A percentile compares a stretch with the other conserved stretches of the same genome.
Conservation (phyloP, 441 rosid genomes). For the Pelargonium cotyledonis region DNA sequence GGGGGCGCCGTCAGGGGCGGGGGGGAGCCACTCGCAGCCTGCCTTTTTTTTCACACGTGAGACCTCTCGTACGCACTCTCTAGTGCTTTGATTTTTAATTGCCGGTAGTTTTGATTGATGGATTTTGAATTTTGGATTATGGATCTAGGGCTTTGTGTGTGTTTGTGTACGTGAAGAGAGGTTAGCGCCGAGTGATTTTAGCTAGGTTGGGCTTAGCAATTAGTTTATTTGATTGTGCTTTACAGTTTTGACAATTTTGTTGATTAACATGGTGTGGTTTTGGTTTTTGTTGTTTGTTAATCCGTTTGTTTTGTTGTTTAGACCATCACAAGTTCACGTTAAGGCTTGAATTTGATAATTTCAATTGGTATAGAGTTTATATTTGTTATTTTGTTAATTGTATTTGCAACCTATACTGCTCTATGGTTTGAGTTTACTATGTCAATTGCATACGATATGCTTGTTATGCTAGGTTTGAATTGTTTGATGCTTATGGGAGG, state of each 20-base stretch:
- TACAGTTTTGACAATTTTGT: neutral
- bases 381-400: neutral
- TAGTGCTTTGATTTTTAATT: neutral
- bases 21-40: neutral
- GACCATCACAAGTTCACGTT: neutral
- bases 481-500: neutral
- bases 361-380: neutral
- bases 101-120: neutral
- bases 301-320: neutral
- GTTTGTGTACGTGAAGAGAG: neutral
- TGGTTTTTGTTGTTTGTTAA: neutral
- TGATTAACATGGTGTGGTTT: neutral
- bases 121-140: neutral
- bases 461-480: neutral
- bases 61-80: neutral
- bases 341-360: neutral
- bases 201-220: neutral
- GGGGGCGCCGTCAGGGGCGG: too few species aligned
- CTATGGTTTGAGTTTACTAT: neutral
- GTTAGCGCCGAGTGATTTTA: neutral
- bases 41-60: neutral
- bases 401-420: neutral
- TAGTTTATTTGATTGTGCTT: neutral
- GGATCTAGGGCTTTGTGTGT: conserved; percentile 5
- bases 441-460: neutral